phyloP scores from a whole-genome alignment of 371 early-diverging fungal species.

The Smittium mucronatum region DNA sequence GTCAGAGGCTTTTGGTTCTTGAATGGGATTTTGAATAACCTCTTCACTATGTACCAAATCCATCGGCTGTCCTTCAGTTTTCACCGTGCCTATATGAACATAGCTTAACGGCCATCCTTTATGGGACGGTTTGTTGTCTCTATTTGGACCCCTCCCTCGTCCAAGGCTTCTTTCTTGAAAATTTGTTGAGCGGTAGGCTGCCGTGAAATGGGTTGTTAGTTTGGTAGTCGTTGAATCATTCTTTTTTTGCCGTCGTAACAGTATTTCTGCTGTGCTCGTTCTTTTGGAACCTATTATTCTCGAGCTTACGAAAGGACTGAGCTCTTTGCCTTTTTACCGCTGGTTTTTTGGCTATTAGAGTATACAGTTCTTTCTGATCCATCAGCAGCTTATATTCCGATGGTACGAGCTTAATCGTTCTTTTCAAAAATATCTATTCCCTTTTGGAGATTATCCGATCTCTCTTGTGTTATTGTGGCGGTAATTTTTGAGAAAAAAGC shows the following conservation, averaged over 20 bases:
- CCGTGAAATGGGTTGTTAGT: neutral
- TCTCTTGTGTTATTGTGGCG: neutral
- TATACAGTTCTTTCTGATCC: neutral
- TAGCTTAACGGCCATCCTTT: neutral
- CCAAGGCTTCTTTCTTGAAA: neutral
- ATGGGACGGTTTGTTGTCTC: neutral
- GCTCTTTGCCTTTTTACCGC: neutral
- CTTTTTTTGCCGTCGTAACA: neutral
- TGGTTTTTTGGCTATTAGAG: neutral
- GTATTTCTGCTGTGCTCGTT: neutral
- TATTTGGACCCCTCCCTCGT: neutral
- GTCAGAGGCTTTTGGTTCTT: neutral
- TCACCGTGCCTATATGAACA: neutral
- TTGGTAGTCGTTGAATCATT: neutral
- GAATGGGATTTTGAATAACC: neutral
- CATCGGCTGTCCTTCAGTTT: neutral
- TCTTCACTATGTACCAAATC: neutral
- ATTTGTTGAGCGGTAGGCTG: neutral
- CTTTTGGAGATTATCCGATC: neutral
- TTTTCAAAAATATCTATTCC: neutral
- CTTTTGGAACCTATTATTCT: neutral
- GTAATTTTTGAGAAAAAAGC: no score
- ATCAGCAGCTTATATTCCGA: neutral
- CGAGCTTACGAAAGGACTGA: neutral
- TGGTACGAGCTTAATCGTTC: neutral